These are phyloP conservation scores for Eucalyptus rudis DNA, from an alignment of 345 rosid species.

Conservation along the genomic window DNA sequence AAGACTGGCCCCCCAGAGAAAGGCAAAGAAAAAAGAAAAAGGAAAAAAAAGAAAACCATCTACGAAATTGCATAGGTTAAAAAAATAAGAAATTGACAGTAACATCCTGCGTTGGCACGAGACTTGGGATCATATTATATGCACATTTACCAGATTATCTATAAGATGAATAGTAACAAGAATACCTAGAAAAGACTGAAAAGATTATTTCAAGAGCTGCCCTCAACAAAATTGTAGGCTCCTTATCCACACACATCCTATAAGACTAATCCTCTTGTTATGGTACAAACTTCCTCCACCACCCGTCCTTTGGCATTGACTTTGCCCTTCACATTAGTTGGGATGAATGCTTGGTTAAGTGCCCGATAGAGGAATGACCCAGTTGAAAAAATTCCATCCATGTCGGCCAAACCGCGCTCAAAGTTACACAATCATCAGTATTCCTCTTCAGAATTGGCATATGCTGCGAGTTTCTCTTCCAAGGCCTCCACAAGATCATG, in stretches of 20 bases:
- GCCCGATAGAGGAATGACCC: neutral
- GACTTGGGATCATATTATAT: neutral
- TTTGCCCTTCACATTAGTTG: neutral
- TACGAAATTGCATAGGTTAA: neutral
- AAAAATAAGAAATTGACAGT: neutral
- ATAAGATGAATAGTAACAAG: neutral
- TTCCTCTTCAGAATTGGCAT: constrained; percentile 8
- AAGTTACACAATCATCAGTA: neutral
- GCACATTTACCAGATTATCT: neutral
- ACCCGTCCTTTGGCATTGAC: neutral
- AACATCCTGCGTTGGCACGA: neutral
- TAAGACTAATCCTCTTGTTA: neutral
- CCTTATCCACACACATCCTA: neutral
- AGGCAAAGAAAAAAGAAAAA: neutral
- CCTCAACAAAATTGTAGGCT: neutral
- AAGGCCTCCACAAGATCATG: constrained; percentile 55
- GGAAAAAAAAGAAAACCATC: neutral
- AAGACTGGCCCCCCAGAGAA: neutral
- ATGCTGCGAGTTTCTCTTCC: constrained; percentile 45
- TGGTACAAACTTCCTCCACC: neutral
- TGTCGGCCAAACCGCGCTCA: neutral
- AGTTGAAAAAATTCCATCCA: neutral
- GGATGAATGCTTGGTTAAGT: neutral
- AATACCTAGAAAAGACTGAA: neutral
- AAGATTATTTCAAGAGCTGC: neutral